Conservation (phyloP, 257 asterid species). For the Linderniella brevidens region DNA sequence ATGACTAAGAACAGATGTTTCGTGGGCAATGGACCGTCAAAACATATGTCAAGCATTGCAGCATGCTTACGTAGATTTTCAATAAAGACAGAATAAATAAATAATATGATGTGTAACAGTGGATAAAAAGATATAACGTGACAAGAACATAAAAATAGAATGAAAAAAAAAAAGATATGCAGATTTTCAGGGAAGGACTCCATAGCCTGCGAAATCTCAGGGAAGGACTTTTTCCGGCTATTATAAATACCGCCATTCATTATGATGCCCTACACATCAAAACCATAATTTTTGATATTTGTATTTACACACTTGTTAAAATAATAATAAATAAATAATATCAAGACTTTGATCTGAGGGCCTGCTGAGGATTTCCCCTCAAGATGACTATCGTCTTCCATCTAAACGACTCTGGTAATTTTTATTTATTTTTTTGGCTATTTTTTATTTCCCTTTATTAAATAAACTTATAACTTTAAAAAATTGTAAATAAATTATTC, state of each 20-base stretch:
- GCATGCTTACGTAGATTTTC: too few species aligned
- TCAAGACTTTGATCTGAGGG: background rate
- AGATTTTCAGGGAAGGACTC: slow-evolving; percentile 54
- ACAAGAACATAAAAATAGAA: too few species aligned
- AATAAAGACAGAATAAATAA: too few species aligned
- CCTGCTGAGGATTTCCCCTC: background rate
- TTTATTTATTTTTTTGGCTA: background rate
- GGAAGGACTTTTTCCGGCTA: slow-evolving; percentile 82
- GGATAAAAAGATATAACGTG: too few species aligned
- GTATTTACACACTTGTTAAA: too few species aligned
- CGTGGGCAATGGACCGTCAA: too few species aligned
- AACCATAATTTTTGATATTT: too few species aligned
- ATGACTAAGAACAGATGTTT: too few species aligned
- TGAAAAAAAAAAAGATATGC: background rate
- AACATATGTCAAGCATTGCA: too few species aligned
- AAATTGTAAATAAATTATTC: background rate
- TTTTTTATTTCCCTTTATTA: background rate
- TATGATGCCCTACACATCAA: background rate
- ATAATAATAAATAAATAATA: too few species aligned
- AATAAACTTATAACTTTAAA: background rate
- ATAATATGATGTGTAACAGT: too few species aligned
- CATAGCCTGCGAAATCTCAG: slow-evolving; percentile 45
- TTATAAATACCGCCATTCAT: slow-evolving; percentile 43
- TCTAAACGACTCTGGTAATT: slow-evolving; percentile 35
- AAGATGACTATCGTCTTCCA: slow-evolving; percentile 55